These are phyloP conservation scores for Corylus heterophylla DNA, from an alignment of 306 rosid genomes.

Conservation along the genomic window DNA sequence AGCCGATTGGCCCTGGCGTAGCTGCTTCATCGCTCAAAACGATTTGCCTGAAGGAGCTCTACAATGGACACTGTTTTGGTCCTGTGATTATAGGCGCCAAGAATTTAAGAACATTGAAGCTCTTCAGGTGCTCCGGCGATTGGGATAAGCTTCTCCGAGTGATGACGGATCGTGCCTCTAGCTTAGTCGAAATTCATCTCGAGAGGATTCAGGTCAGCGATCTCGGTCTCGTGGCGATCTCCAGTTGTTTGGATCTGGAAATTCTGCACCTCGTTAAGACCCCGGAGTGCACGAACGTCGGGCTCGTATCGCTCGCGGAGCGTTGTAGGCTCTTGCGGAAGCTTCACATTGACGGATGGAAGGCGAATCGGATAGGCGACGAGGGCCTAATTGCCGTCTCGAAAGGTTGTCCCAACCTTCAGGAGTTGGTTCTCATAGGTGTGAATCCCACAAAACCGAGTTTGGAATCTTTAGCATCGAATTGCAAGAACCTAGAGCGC, in stretches of 20 bases:
- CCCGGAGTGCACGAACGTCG: constrained; percentile 84
- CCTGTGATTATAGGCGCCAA: constrained; percentile 79
- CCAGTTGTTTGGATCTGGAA: constrained; percentile 69
- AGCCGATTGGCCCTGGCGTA: constrained; percentile 78
- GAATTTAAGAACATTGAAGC: constrained; percentile 76
- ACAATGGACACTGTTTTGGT: constrained; percentile 89
- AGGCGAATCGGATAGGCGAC: constrained; percentile 85
- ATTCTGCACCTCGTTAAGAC: constrained; percentile 92
- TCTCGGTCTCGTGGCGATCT: constrained; percentile 68
- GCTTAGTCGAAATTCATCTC: constrained; percentile 76
- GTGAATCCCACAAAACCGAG: constrained; percentile 84
- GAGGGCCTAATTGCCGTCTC: constrained; percentile 83
- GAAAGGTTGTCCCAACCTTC: constrained; percentile 72
- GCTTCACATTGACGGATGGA: constrained; percentile 98
- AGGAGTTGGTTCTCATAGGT: constrained; percentile 86
- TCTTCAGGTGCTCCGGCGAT: constrained; percentile 87
- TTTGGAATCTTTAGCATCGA: constrained; percentile 75
- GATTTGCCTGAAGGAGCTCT: constrained; percentile 84
- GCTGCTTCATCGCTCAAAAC: constrained; percentile 64
- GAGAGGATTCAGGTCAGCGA: constrained; percentile 91
- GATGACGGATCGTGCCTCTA: constrained; percentile 40
- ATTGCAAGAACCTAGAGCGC: constrained; percentile 84
- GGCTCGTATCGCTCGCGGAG: constrained; percentile 68
- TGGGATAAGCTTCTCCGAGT: constrained; percentile 81
- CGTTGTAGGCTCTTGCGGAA: constrained; percentile 81